Evolutionary conservation across 208 protist species (phyloP), one percentile per base, ranked within the genome.

Genomic region (Crithidia acanthocephali): DNA sequence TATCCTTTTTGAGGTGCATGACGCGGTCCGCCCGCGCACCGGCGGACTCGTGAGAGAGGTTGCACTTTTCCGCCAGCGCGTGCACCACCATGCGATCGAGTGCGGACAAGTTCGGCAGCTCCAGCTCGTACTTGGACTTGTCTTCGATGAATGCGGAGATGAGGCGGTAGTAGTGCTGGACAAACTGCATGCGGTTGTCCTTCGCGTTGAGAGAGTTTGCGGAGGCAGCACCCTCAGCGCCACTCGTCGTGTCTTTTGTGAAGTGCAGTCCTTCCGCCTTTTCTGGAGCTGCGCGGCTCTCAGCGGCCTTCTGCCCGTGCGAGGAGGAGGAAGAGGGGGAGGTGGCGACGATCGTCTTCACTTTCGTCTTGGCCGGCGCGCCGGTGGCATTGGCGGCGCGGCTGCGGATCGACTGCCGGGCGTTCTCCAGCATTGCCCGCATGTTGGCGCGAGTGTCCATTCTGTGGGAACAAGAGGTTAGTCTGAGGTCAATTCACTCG

Each of bases 11-110:
- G 15, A 97, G 79, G 59, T 86, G 70, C 50, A 97, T 80, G 37
- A 79, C 78, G 27, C 93, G 85, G 33, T 81, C 48, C 4, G 72
- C 58, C 25, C 81, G 80, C 1, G 55, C 37, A 15, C 90, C 90
- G 32, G 56, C 69, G 13, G 86, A 94, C 32, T 90, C 74, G 72
- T 97, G 93, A 2, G 81, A 84, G 15, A 97, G 75, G 53, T 96
- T 96, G 82, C 91, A 96, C 61, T 81, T 78, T 79, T 96, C 85
- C 3, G 91, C 93, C 18, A 97, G 63, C 10, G 47, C 68, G 72
- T 97, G 93, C 27, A 97, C 77, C 40, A 90, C 87, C 15, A 84
- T 61, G 32, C 93, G 86, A 68, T 95, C 92, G 59, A 91, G 88
- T 15, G 76, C 76, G 47, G 58, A 84, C 37, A 96, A 74, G 56